A percentile compares a stretch with the other conserved stretches of the same genome.
phyloP scores from a whole-genome alignment of 2,329 filamentous ascomycete species.

The Xylaria sp. region DNA sequence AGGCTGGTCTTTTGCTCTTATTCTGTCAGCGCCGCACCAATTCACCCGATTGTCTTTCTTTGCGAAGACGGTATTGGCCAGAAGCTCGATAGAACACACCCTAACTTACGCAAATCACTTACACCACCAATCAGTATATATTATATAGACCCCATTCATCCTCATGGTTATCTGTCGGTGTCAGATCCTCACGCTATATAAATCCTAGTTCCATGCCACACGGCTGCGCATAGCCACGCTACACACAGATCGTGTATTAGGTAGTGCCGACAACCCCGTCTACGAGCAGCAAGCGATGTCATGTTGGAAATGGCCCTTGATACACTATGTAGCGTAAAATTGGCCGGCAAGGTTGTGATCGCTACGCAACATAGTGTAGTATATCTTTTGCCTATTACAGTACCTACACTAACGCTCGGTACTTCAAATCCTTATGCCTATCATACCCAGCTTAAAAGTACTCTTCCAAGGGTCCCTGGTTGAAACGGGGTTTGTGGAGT shows the following conservation, averaged over 20 bases:
- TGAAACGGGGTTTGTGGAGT: not conserved
- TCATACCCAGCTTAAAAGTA: not conserved
- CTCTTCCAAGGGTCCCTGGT: not conserved
- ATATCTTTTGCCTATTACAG: not conserved
- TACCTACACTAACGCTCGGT: not conserved
- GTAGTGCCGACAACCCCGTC: not conserved
- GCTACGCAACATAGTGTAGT: not conserved
- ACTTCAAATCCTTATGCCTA: not conserved
- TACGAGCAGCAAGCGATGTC: not conserved
- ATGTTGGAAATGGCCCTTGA: not conserved
- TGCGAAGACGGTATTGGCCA: slow-evolving; percentile 1
- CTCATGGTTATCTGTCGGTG: slow-evolving; percentile 11
- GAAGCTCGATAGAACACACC: slow-evolving; percentile 16
- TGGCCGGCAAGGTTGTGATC: not conserved
- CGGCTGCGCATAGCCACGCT: not conserved
- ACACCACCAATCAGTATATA: not conserved
- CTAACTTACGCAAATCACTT: slow-evolving; percentile 11
- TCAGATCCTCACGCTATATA: not conserved
- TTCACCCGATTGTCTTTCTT: slow-evolving; percentile 23
- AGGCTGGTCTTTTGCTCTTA: slow-evolving; percentile 4
- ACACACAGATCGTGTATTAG: not conserved
- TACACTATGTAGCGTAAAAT: slow-evolving; percentile 1
- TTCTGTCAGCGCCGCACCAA: slow-evolving; percentile 28
- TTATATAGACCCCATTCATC: not conserved
- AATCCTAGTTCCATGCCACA: not conserved